Evolutionary conservation across 108 stramenopile species (phyloP).

Genomic region (Cyclotella kingstonii): DNA sequence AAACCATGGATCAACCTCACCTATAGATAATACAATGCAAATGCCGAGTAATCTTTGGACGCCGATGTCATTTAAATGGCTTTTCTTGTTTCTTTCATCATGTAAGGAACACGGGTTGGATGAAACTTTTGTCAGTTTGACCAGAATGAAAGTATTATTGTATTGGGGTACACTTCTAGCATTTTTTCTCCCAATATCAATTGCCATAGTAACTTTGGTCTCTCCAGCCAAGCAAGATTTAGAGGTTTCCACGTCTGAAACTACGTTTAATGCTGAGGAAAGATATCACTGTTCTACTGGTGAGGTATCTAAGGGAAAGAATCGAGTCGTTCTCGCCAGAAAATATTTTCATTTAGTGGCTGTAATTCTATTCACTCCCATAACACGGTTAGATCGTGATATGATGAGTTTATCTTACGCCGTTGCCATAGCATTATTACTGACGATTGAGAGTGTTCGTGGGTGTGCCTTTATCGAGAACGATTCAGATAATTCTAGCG

Average conservation of each 20-base stretch:
- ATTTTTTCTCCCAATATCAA: slow-evolving; percentile 17
- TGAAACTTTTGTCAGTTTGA: neutral
- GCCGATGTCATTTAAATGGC: slow-evolving; percentile 25
- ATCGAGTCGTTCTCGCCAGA: slow-evolving; percentile 52
- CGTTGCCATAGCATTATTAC: slow-evolving; percentile 57
- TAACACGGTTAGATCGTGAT: slow-evolving; percentile 53
- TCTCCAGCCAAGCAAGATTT: neutral
- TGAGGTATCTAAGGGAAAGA: slow-evolving; percentile 1
- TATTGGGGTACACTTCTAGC: slow-evolving; percentile 22
- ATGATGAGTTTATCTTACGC: slow-evolving; percentile 77
- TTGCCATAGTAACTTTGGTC: slow-evolving; percentile 11
- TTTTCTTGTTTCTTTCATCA: slow-evolving; percentile 16
- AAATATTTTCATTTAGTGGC: slow-evolving; percentile 86
- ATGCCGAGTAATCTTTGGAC: neutral
- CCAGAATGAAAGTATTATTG: slow-evolving; percentile 4
- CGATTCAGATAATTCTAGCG: neutral
- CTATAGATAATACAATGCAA: too few relatives aligned
- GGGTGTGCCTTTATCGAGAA: neutral
- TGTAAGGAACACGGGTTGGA: neutral
- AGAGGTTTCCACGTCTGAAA: too few relatives aligned
- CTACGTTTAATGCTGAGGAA: too few relatives aligned
- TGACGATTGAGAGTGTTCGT: slow-evolving; percentile 68
- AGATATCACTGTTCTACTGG: too few relatives aligned
- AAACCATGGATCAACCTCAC: too few relatives aligned
- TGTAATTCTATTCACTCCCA: slow-evolving; percentile 66